These are phyloP conservation scores for Amniculicola lignicola DNA, from an alignment of 495 filamentous ascomycete genomes.

Conservation along the genomic window DNA sequence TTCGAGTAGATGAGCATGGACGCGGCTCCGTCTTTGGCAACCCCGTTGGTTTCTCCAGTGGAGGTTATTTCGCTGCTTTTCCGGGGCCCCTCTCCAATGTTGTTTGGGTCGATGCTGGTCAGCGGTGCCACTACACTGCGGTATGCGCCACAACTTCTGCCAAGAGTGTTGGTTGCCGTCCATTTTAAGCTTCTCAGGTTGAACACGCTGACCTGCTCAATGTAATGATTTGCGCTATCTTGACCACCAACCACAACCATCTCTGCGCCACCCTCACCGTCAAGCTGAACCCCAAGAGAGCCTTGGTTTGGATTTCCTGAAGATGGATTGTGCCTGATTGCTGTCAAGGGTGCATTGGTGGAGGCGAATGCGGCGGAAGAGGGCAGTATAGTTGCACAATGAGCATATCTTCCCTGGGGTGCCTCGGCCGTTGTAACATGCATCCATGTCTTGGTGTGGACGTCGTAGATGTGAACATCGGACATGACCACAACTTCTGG, in stretches of 20 bases:
- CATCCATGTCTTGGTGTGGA: conserved; percentile 80
- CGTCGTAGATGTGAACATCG: conserved; percentile 95
- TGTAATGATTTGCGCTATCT: conserved; percentile 96
- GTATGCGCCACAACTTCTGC: conserved; percentile 91
- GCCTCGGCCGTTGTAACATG: conserved; percentile 74
- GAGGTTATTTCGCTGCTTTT: conserved; percentile 39
- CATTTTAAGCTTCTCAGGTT: conserved; percentile 95
- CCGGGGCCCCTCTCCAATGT: conserved; percentile 60
- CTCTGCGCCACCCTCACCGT: conserved; percentile 89
- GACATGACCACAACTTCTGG: conserved; percentile 95
- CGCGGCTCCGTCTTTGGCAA: conserved; percentile 55
- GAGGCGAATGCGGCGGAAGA: conserved; percentile 84
- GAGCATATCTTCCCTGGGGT: conserved; percentile 92
- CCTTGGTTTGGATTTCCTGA: conserved; percentile 78
- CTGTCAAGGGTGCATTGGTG: conserved; percentile 73
- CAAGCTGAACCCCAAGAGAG: conserved; percentile 76
- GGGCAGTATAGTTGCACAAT: conserved; percentile 89
- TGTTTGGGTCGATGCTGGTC: conserved; percentile 61
- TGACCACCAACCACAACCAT: conserved; percentile 97
- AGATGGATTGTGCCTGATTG: conserved; percentile 83
- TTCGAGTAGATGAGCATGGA: conserved; percentile 99
- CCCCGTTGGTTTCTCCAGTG: conserved; percentile 24
- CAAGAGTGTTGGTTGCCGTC: conserved; percentile 80
- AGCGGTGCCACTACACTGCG: conserved; percentile 90
- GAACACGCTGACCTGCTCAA: conserved; percentile 97